Evolutionary conservation across 192 early-diverging fungal species (phyloP).

Genomic region (Phlyctochytrium arcticum): DNA sequence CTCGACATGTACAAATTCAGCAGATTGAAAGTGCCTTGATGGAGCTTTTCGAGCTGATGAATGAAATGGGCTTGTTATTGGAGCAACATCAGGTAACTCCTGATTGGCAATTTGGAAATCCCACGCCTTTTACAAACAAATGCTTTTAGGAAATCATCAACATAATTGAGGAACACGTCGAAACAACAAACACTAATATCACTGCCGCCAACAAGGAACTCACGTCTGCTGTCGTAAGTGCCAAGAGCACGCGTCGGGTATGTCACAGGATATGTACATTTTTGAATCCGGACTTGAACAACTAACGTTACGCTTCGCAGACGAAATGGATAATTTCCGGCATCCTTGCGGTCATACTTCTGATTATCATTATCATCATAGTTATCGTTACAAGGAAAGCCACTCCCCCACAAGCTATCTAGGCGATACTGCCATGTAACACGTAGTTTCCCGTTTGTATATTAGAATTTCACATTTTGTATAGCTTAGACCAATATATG

Average conservation of each 20-base stretch:
- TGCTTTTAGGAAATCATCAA: background rate
- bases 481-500: too few relatives aligned
- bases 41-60: background rate
- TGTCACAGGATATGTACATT: background rate
- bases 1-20: background rate
- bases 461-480: too few relatives aligned
- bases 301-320: background rate
- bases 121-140: background rate
- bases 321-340: background rate
- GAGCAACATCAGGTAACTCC: background rate
- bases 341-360: background rate
- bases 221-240: background rate
- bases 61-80: background rate
- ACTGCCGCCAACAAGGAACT: background rate
- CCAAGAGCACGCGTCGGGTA: background rate
- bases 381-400: too few relatives aligned
- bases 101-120: background rate
- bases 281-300: background rate
- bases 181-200: background rate
- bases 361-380: too few relatives aligned
- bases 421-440: too few relatives aligned
- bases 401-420: too few relatives aligned
- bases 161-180: background rate
- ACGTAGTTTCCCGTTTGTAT: too few relatives aligned
- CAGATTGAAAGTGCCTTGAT: background rate